Percentiles rank a stretch among this genome's conserved stretches.
Evolutionary conservation across 2,329 filamentous ascomycete species (phyloP).

Genomic region (Penicillium sp.): DNA sequence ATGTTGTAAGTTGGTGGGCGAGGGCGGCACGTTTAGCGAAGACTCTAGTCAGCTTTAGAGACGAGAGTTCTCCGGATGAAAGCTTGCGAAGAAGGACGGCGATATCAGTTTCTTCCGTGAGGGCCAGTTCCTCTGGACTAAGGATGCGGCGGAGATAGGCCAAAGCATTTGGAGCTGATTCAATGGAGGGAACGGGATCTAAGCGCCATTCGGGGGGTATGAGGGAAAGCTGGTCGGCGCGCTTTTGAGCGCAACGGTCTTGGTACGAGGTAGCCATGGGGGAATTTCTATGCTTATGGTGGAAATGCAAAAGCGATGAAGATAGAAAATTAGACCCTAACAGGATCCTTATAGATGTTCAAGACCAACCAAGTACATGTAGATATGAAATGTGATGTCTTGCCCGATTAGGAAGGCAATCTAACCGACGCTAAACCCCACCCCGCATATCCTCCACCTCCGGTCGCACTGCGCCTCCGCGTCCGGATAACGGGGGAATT

Average conservation of each 20-base stretch:
- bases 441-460: conserved; percentile 24
- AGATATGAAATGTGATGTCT: conserved; percentile 15
- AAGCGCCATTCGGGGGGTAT: conserved; percentile 22
- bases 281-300: not conserved
- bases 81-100: conserved; percentile 17
- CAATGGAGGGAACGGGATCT: conserved; percentile 16
- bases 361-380: not conserved
- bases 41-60: conserved; percentile 25
- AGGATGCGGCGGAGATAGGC: conserved; percentile 14
- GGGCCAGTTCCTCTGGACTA: conserved; percentile 13
- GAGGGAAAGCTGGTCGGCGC: conserved; percentile 16
- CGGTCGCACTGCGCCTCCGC: conserved; percentile 29
- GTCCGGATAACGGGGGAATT: conserved; percentile 34
- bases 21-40: conserved; percentile 32
- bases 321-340: not conserved
- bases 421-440: conserved; percentile 12
- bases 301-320: not conserved
- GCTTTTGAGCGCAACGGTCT: conserved; percentile 21
- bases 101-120: conserved; percentile 22
- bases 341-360: not conserved
- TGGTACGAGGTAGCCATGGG: conserved; percentile 13
- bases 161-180: conserved; percentile 16
- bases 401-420: conserved; percentile 21
- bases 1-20: conserved; percentile 32
- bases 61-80: conserved; percentile 17